Conservation (phyloP, 352 stramenopile species). For the Globisporangium orthogonon region DNA sequence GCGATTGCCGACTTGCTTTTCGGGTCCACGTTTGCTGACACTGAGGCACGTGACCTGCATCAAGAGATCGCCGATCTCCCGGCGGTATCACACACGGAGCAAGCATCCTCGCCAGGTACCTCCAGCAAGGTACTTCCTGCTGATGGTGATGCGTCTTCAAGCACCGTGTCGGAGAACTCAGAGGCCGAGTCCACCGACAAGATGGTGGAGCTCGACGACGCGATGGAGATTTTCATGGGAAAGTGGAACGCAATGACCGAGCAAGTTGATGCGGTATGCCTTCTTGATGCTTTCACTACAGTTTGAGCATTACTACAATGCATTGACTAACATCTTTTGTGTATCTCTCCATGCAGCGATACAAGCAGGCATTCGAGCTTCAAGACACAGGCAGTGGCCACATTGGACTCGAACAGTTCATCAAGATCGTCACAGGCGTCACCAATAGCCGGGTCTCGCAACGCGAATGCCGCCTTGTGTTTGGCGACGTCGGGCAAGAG, state of each 20-base stretch:
- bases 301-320: neutral
- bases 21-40: constrained; percentile 29
- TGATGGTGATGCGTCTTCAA: neutral
- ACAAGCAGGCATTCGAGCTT: constrained; percentile 40
- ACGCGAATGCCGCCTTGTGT: constrained; percentile 59
- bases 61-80: constrained; percentile 28
- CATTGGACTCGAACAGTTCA: constrained; percentile 67
- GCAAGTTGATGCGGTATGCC: constrained; percentile 47
- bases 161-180: neutral
- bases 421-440: constrained; percentile 62
- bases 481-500: constrained; percentile 51
- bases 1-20: constrained; percentile 35
- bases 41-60: constrained; percentile 27
- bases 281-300: neutral
- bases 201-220: constrained; percentile 60
- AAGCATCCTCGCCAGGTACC: too few species aligned
- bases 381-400: constrained; percentile 34
- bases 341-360: constrained; percentile 19
- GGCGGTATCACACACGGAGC: neutral
- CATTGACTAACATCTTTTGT: neutral
- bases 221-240: constrained; percentile 50
- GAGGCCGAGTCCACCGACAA: neutral
- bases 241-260: constrained; percentile 37
- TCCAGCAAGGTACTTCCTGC: too few species aligned
- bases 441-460: constrained; percentile 35